A percentile compares a stretch with the other conserved stretches of the same genome.
Conservation (phyloP, 768 basidiomycete species). For the Fibroporia radiculosa region DNA sequence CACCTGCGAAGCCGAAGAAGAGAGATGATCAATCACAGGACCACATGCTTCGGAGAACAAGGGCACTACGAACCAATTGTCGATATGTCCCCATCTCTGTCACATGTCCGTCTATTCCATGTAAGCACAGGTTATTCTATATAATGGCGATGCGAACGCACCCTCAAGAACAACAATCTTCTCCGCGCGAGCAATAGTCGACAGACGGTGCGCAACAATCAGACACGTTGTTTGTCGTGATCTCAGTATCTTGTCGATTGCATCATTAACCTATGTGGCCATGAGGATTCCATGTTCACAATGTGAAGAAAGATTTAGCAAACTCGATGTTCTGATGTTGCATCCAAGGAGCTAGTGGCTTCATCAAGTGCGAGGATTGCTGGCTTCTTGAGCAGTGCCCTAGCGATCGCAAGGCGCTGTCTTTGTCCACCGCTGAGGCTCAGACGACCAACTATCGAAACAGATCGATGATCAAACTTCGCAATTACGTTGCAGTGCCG, state of each 20-base stretch:
- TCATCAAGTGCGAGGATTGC: constrained; percentile 85
- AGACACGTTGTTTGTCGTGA: constrained; percentile 78
- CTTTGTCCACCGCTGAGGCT: constrained; percentile 76
- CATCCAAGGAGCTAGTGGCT: constrained; percentile 84
- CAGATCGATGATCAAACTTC: constrained; percentile 2
- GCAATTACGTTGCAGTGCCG: neutral
- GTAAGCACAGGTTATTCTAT: neutral
- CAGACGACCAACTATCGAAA: constrained; percentile 49
- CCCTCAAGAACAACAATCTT: constrained; percentile 87
- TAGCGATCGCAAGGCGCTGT: constrained; percentile 75
- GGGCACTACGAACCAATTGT: constrained; percentile 48
- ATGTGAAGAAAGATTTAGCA: constrained; percentile 10
- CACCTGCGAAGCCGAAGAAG: constrained; percentile 43
- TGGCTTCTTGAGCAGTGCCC: constrained; percentile 85
- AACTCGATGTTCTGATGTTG: constrained; percentile 78
- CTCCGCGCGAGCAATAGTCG: constrained; percentile 86
- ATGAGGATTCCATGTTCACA: neutral
- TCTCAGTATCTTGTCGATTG: constrained; percentile 80
- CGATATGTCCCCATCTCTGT: constrained; percentile 78
- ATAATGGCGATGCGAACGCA: constrained; percentile 20
- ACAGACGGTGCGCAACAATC: constrained; percentile 84
- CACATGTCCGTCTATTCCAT: constrained; percentile 56
- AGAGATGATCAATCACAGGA: constrained; percentile 1
- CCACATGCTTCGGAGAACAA: neutral
- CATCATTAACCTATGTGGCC: constrained; percentile 65